These are phyloP conservation scores for Neoscytalidium dimidiatum DNA, from an alignment of 2,329 filamentous ascomycete species.

Conservation along the genomic window DNA sequence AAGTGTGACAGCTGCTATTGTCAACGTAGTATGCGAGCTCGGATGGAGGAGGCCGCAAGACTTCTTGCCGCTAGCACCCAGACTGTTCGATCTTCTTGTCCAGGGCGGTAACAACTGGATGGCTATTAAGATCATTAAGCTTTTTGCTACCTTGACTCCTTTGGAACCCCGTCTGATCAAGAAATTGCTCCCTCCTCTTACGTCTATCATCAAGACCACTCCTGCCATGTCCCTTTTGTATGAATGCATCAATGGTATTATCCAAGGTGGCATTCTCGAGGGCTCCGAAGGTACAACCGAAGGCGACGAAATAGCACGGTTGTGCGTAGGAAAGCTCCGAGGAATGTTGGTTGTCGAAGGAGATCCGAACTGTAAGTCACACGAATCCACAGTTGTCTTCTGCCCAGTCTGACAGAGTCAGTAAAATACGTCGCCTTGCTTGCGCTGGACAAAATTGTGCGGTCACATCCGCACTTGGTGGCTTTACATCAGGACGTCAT, in stretches of 20 bases:
- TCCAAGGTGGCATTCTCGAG: constrained; percentile 91
- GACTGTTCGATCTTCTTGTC: constrained; percentile 88
- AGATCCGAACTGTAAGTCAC: constrained; percentile 80
- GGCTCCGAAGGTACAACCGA: constrained; percentile 77
- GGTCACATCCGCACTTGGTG: constrained; percentile 84
- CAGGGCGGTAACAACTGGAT: constrained; percentile 98
- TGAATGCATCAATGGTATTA: constrained; percentile 97
- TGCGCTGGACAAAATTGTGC: constrained; percentile 92
- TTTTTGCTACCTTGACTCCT: constrained; percentile 93
- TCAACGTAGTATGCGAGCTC: constrained; percentile 95
- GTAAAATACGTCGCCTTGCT: constrained; percentile 97
- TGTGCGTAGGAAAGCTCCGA: constrained; percentile 90
- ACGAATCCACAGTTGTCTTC: neutral
- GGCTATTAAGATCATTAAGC: constrained; percentile 98
- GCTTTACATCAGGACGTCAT: constrained; percentile 95
- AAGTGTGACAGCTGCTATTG: constrained; percentile 91
- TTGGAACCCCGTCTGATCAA: constrained; percentile 87
- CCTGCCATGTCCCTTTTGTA: constrained; percentile 97
- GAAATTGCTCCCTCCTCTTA: constrained; percentile 87
- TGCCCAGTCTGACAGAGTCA: constrained; percentile 36
- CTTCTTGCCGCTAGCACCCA: constrained; percentile 86
- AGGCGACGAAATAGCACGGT: constrained; percentile 84
- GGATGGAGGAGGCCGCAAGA: constrained; percentile 93
- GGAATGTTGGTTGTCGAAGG: constrained; percentile 93
- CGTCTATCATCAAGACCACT: constrained; percentile 90